Evolutionary conservation across 139 green algal species (phyloP), one percentile per base, ranked within the genome.

Genomic region (Limnomonas spitsbergensis): DNA sequence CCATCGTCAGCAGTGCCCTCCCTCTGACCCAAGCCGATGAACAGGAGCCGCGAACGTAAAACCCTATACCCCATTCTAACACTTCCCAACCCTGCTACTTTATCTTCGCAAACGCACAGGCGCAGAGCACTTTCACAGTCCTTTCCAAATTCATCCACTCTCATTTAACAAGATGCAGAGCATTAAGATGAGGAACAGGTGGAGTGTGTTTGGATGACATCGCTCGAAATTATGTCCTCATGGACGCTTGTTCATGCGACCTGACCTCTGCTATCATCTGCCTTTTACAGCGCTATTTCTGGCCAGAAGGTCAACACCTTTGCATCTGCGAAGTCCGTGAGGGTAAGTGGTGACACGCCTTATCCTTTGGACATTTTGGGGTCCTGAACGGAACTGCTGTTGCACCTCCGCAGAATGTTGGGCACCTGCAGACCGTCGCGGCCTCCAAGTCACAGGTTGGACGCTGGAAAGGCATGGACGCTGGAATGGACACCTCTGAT

Each of bases 381-480:
- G n/a, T n/a, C n/a, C n/a, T 61, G 14, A 61, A 61, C 47, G 47
- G 14, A 14, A 61, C 47, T 14, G 20, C 14, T 61, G 47, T 61
- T 42, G 36, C 68, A 53, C 6, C 6, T 74, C 4, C 42, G 36
- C 68, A 42, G 68, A 42, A 6, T 20, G 68, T 29, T 20, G 7
- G 36, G 24, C 9, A 53, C 3, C 36, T 74, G 14, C 68, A 53
- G 14, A 74, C 42, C 29, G 35, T 74, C 29, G 36, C 34, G 29
- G 68, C 36, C 42, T 42, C 29, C 40, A 80, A 77, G 73, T 70
- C 77, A 26, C 77, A 82, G 40, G 40, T 77, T 20, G 93, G 94
- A 76, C 86, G 92, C 42, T 99, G 93, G 93, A 86, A 78, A 32
- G 86, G 87, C 61, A 94, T 99, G 54, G 95, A 98, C 67, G 92